phyloP scores from a whole-genome alignment of 2,329 filamentous ascomycete genomes.

The Talaromyces sp. region DNA sequence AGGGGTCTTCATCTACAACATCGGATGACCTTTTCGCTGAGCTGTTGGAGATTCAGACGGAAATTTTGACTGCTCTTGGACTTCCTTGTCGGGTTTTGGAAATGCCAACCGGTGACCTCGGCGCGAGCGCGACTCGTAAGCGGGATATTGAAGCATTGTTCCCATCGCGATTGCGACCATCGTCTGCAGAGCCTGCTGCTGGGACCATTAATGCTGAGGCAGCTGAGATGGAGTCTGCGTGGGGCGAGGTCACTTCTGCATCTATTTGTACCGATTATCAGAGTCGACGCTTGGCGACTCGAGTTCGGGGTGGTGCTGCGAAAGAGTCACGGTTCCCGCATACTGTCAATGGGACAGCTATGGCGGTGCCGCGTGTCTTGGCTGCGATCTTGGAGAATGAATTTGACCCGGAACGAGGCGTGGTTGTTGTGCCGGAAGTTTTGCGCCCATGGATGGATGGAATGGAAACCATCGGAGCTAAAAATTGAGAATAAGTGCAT shows the following conservation, averaged over 20 bases:
- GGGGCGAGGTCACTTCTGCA: slow-evolving; percentile 90
- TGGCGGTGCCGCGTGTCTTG: slow-evolving; percentile 86
- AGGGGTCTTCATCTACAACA: slow-evolving; percentile 16
- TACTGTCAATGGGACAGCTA: slow-evolving; percentile 90
- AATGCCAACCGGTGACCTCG: slow-evolving; percentile 87
- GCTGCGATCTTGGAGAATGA: slow-evolving; percentile 89
- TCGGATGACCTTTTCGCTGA: slow-evolving; percentile 69
- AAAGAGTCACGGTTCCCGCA: slow-evolving; percentile 71
- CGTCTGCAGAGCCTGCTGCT: neutral
- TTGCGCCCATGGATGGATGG: slow-evolving; percentile 85
- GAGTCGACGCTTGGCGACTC: slow-evolving; percentile 76
- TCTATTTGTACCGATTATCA: slow-evolving; percentile 97
- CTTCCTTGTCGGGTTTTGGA: slow-evolving; percentile 87
- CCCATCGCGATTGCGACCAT: slow-evolving; percentile 65
- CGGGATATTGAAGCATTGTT: slow-evolving; percentile 94
- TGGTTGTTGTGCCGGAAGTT: slow-evolving; percentile 76
- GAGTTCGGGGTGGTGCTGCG: slow-evolving; percentile 58
- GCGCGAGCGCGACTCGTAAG: slow-evolving; percentile 84
- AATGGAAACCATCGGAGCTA: slow-evolving; percentile 61
- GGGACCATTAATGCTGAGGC: slow-evolving; percentile 6
- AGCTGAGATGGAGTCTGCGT: slow-evolving; percentile 62
- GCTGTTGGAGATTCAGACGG: slow-evolving; percentile 82
- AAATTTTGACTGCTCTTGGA: slow-evolving; percentile 75
- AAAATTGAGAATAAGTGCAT: neutral
- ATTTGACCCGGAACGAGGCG: slow-evolving; percentile 71